Percentiles rank a stretch among this genome's conserved stretches.
These are phyloP conservation scores for Chloridella minuta DNA, from an alignment of 352 stramenopile species.

Conservation along the genomic window DNA sequence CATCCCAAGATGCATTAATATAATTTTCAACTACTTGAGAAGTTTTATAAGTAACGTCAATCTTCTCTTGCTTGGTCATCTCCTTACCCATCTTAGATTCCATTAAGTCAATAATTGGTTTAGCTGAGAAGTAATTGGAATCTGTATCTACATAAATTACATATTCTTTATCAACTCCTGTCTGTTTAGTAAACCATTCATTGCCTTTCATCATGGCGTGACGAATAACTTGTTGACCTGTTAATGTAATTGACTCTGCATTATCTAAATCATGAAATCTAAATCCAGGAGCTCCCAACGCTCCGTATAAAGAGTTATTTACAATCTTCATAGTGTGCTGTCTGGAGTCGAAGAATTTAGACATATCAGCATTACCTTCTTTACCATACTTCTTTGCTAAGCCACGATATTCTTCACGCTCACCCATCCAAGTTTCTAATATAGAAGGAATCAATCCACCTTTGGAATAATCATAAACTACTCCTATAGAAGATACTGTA, in stretches of 20 bases:
- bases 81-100: background rate
- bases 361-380: no score
- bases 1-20: background rate
- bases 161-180: slow-evolving; percentile 1
- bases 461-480: no score
- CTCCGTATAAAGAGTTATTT: background rate
- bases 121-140: background rate
- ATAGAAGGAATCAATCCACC: no score
- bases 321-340: background rate
- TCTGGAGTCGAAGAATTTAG: no score
- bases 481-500: no score
- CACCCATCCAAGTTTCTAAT: no score
- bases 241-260: slow-evolving; percentile 5
- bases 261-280: background rate
- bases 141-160: slow-evolving; percentile 8
- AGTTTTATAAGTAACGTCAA: background rate
- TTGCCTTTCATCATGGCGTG: background rate
- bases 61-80: background rate
- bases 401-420: no score
- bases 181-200: background rate
- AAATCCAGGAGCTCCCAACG: background rate
- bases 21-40: slow-evolving; percentile 4
- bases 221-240: background rate
- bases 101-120: no score
- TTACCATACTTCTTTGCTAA: no score